A percentile compares a stretch with the other conserved stretches of the same genome.
Evolutionary conservation across 306 rosid species (phyloP).

Genomic region (Rubus parviflorus): DNA sequence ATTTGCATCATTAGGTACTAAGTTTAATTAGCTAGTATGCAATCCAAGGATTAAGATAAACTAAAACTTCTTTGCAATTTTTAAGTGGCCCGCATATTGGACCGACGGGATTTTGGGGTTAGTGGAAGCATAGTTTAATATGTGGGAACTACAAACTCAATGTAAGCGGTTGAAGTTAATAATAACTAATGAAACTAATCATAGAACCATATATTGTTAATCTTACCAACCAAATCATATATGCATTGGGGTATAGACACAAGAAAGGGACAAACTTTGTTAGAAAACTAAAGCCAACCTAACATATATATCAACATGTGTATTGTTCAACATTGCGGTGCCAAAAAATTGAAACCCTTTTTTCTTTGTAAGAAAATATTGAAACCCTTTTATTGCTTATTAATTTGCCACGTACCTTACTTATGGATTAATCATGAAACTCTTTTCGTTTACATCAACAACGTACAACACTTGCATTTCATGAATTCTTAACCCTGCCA

Average conservation of each 20-base stretch:
- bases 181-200: neutral
- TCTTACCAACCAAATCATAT: neutral
- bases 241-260: neutral
- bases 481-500: neutral
- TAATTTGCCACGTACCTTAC: too few species aligned
- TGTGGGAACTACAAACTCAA: neutral
- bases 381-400: neutral
- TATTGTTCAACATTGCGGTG: neutral
- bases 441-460: neutral
- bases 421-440: neutral
- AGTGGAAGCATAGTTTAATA: neutral
- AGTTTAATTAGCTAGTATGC: neutral
- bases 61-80: slow-evolving; percentile 8
- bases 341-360: neutral
- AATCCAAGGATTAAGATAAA: slow-evolving; percentile 12
- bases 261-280: neutral
- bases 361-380: neutral
- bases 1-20: neutral
- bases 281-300: neutral
- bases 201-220: neutral
- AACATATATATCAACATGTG: neutral
- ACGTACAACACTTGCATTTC: too few species aligned
- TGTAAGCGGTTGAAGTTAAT: too few species aligned
- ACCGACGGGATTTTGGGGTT: slow-evolving; percentile 21
- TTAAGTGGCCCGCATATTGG: slow-evolving; percentile 12